A percentile compares a stretch with the other conserved stretches of the same genome.
These are phyloP conservation scores for Potentilla sterilis DNA, from an alignment of 306 rosid genomes.

Conservation along the genomic window DNA sequence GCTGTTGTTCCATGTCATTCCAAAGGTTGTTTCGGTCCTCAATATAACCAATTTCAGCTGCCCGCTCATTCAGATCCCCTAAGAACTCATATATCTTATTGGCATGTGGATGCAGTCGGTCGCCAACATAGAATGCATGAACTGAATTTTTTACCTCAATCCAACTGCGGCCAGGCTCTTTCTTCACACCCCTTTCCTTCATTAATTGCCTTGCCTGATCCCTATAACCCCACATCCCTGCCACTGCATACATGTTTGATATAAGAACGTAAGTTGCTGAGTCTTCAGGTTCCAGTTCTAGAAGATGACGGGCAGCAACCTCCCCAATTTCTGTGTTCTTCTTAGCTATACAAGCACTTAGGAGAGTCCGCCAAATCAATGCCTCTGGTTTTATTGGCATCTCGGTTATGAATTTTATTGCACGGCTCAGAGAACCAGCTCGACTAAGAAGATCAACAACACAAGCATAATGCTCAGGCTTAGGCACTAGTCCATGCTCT, in stretches of 20 bases:
- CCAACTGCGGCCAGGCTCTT: slow-evolving; percentile 94
- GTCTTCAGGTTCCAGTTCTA: slow-evolving; percentile 77
- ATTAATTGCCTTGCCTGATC: slow-evolving; percentile 73
- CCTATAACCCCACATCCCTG: slow-evolving; percentile 70
- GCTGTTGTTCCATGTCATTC: slow-evolving; percentile 55
- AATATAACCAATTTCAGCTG: slow-evolving; percentile 60
- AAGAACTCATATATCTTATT: slow-evolving; percentile 59
- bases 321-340: slow-evolving; percentile 78
- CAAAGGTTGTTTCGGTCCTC: slow-evolving; percentile 47
- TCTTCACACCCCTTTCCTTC: slow-evolving; percentile 78
- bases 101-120: slow-evolving; percentile 57
- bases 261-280: slow-evolving; percentile 85
- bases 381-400: slow-evolving; percentile 87
- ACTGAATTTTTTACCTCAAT: slow-evolving; percentile 59
- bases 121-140: slow-evolving; percentile 81
- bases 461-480: slow-evolving; percentile 83
- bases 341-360: slow-evolving; percentile 70
- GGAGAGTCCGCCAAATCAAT: slow-evolving; percentile 82
- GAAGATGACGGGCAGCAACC: slow-evolving; percentile 72
- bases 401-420: slow-evolving; percentile 54
- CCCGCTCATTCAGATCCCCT: slow-evolving; percentile 42
- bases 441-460: slow-evolving; percentile 83
- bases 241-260: slow-evolving; percentile 81
- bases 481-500: slow-evolving; percentile 64
- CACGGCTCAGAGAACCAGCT: slow-evolving; percentile 62